Base-by-base conservation (phyloP, 768 basidiomycete genomes). In the Agrocybe pediades region DNA sequence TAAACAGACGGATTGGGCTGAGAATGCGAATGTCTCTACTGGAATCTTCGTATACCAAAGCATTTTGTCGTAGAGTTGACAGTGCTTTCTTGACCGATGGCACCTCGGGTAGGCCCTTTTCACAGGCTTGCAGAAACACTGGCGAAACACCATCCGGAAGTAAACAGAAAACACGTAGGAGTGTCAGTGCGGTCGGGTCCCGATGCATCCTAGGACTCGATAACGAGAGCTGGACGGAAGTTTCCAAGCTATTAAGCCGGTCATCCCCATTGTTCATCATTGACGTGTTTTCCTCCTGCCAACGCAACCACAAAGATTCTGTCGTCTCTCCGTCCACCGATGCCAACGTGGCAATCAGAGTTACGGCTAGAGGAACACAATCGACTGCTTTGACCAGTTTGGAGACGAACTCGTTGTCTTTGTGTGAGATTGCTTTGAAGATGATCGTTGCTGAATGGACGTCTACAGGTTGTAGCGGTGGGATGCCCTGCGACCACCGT, bases 351-450 rank as follows among this genome's bases (percentile, higher is more conserved):
- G 63, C 68, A 17, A 73, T 56, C 5, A 72, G 60, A 3, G 67
- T 70, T 17, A 72, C 66, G 1, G 71, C 71, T 13, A 72, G 57
- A 0, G 71, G 71, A 16, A 73, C 62, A 33, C 70, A 63, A 44
- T 71, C 70, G 19, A 71, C 64, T 0, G 68, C 66, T 30, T 58
- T 42, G 2, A 71, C 57, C 16, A 73, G 66, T 26, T 58, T 58
- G 15, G 54, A 41, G 1, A 58, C 61, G 51, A 63, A 53, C 11
- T 65, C 52, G 27, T 71, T 65, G 4, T 42, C 45, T 24, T 66
- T 59, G 6, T 59, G 43, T 3, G 61, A 62, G 21, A 73, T 71
- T 7, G 56, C 42, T 44, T 57, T 53, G 30, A 70, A 68, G 11
- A 68, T 66, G 3, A 56, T 29, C 1, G 52, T 46, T 2, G 71